phyloP scores from a whole-genome alignment of 208 protist genomes.

The Endotrypanum monterogeii region DNA sequence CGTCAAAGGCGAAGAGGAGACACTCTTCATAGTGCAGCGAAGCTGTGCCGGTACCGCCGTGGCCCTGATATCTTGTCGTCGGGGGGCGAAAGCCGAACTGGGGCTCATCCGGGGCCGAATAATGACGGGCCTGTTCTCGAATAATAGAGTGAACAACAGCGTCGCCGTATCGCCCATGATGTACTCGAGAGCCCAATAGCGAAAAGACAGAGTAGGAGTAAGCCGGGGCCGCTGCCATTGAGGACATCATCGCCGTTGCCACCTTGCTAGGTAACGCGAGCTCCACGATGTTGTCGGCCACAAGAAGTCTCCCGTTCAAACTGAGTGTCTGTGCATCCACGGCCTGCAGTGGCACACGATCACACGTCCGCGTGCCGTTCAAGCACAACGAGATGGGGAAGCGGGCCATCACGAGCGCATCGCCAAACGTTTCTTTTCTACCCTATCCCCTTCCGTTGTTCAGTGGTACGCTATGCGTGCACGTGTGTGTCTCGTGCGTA shows the following conservation, averaged over 20 bases:
- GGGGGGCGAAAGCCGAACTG: conserved; percentile 13
- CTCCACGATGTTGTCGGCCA: conserved; percentile 42
- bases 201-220: conserved; percentile 46
- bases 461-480: neutral
- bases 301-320: conserved; percentile 18
- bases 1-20: conserved; percentile 63
- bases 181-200: conserved; percentile 32
- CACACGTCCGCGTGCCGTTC: conserved; percentile 28
- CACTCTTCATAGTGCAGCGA: conserved; percentile 48
- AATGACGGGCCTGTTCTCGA: conserved; percentile 22
- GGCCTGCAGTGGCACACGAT: conserved; percentile 24
- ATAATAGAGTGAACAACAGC: conserved; percentile 27
- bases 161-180: conserved; percentile 29
- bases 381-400: conserved; percentile 57
- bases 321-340: conserved; percentile 29
- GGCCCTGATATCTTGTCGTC: neutral
- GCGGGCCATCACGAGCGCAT: conserved; percentile 30
- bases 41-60: neutral
- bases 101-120: conserved; percentile 16
- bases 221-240: conserved; percentile 31
- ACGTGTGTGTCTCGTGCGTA: neutral
- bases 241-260: conserved; percentile 30
- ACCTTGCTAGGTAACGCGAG: conserved; percentile 52
- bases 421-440: neutral
- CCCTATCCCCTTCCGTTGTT: neutral